Evolutionary conservation across 176 grass and related monocot species (phyloP).

Genomic region (Aegilops longissima): DNA sequence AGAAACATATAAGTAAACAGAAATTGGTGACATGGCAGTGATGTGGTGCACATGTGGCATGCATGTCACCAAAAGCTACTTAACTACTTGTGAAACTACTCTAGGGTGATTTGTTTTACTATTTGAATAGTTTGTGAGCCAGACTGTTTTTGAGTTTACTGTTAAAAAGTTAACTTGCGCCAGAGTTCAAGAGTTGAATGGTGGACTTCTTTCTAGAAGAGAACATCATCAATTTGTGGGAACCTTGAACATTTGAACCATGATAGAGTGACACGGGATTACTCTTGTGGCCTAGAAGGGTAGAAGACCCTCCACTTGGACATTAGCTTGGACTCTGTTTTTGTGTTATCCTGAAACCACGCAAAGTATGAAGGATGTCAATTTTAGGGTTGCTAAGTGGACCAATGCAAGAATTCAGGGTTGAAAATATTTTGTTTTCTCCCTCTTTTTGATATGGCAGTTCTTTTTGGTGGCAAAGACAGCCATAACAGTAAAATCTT

Average conservation of each 20-base stretch:
- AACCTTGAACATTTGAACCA: neutral
- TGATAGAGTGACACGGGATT: neutral
- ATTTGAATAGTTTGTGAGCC: neutral
- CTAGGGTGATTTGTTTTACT: neutral
- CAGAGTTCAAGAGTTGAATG: neutral
- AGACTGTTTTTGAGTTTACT: neutral
- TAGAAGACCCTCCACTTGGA: neutral
- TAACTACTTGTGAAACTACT: neutral
- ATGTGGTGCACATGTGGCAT: neutral
- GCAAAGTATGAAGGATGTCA: neutral
- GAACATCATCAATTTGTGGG: neutral
- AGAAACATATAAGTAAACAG: neutral
- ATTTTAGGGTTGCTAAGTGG: neutral
- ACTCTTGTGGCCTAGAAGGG: neutral
- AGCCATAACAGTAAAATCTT: neutral
- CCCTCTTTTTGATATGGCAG: neutral
- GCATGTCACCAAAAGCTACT: neutral
- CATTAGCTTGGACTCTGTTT: neutral
- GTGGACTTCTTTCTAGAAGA: neutral
- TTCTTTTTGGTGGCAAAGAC: neutral
- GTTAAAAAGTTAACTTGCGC: neutral
- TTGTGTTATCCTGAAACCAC: neutral
- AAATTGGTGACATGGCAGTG: neutral
- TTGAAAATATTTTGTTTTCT: conserved; percentile 1
- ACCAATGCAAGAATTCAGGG: neutral